Evolutionary conservation across 495 filamentous ascomycete species (phyloP), one percentile per base, ranked within the genome.

Genomic region (Amphirosellinia nigrospora): DNA sequence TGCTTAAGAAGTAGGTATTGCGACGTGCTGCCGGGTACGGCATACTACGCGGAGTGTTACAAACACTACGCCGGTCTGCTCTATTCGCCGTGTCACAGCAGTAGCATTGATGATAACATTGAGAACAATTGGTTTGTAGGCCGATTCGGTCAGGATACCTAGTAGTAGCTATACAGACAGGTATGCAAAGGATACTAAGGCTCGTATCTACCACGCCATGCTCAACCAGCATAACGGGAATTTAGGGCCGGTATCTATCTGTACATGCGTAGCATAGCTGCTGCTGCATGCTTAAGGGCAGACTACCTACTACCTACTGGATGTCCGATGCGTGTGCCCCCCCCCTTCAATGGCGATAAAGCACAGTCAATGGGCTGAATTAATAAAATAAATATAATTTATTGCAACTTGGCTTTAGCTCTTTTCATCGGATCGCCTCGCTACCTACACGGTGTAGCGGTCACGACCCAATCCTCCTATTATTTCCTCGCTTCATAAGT

Each of bases 191-290:
- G 41, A 32, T 68, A 48, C 66, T 43, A 60, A 28, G 30, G 15
- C 55, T 50, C 56, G n/a, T 62, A 69, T 69, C 56, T 68, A 58
- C 45, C 21, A 39, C 21, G 66, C 66, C 43, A 69, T 69, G 1
- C 26, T 59, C 43, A 69, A 16, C 66, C 56, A 69, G 16, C 52
- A 61, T 58, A 30, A 52, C 55, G 43, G 53, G 36, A 69, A 62
- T 26, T 39, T 34, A 53, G 66, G 66, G 56, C 56, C 66, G 66
- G 43, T 62, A 63, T 36, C 50, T 60, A 60, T 28, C 23, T 64
- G 60, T 50, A 45, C 36, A 46, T 58, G 68, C 45, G 34, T 26
- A 46, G 50, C 50, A 59, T n/a, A n/a, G n/a, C 16, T 8, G 9
- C 48, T 32, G 46, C 50, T 60, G 52, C 65, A 60, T 59, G 65